Percentiles rank a stretch among this genome's conserved stretches.
These are phyloP conservation scores for Stephania cephalantha DNA, from an alignment of 164 flowering plant genomes.

Conservation along the genomic window DNA sequence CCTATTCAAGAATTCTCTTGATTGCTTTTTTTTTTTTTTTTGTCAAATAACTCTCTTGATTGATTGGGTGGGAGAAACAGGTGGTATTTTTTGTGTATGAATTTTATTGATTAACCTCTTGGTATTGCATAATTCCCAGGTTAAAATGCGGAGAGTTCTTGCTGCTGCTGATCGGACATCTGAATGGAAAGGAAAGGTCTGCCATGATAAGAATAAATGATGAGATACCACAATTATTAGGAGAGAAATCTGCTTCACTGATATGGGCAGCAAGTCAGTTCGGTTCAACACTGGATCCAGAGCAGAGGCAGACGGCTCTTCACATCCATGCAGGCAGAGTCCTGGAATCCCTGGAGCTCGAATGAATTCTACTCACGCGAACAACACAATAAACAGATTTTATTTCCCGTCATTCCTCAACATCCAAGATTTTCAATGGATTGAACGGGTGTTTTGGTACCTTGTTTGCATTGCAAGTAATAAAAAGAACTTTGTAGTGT, in stretches of 20 bases:
- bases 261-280: slow-evolving; percentile 99
- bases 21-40: not conserved
- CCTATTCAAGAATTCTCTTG: not conserved
- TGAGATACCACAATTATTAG: slow-evolving; percentile 66
- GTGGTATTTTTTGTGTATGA: not conserved
- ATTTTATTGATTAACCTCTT: not conserved
- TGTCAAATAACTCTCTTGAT: not conserved
- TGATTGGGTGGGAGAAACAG: not conserved
- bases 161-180: slow-evolving; percentile 83
- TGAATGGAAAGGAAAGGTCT: slow-evolving; percentile 63
- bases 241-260: slow-evolving; percentile 90
- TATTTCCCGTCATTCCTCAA: too few relatives aligned
- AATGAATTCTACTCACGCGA: slow-evolving; percentile 16
- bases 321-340: slow-evolving; percentile 90
- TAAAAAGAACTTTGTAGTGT: not conserved
- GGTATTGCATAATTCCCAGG: slow-evolving; percentile 23
- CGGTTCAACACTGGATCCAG: slow-evolving; percentile 85
- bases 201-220: slow-evolving; percentile 72
- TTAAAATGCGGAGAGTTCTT: slow-evolving; percentile 91
- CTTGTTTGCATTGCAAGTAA: not conserved
- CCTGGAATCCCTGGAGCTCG: slow-evolving; percentile 77
- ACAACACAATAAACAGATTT: not conserved
- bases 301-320: slow-evolving; percentile 72
- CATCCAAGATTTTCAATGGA: not conserved
- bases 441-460: too few relatives aligned